These are phyloP conservation scores for Coemansia sp. DNA, from an alignment of 192 early-diverging fungal species.

Conservation along the genomic window DNA sequence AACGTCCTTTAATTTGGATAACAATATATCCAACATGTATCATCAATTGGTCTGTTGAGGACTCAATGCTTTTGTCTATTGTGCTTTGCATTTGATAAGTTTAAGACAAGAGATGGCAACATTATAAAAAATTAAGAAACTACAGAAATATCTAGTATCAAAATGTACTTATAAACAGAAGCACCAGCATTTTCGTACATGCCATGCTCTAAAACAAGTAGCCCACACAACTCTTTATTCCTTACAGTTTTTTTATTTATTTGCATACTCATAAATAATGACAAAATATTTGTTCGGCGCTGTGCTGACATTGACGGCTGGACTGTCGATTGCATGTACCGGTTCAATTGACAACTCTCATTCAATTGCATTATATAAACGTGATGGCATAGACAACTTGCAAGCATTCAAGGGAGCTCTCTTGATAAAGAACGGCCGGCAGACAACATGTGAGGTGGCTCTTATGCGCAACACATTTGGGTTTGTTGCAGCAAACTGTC, in stretches of 20 bases:
- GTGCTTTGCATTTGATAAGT: no score
- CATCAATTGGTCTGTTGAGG: no score
- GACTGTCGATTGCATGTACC: constrained; percentile 29
- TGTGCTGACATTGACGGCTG: constrained; percentile 38
- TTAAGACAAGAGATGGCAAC: no score
- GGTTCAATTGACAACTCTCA: no score
- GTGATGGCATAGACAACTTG: constrained; percentile 27
- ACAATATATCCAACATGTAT: no score
- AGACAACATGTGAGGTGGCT: constrained; percentile 46
- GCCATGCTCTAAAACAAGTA: not conserved
- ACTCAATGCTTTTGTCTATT: no score
- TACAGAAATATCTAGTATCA: no score
- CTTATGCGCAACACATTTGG: constrained; percentile 34
- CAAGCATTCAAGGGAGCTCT: constrained; percentile 38
- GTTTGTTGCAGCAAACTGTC: constrained; percentile 38
- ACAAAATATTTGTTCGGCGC: not conserved
- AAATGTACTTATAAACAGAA: no score
- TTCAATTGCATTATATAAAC: constrained; percentile 15
- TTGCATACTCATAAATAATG: not conserved
- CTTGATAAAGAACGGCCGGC: constrained; percentile 42
- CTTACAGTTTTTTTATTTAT: not conserved
- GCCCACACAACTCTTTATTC: not conserved
- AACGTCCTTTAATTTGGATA: no score
- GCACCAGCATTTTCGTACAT: no score
- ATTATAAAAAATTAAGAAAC: no score